A percentile compares a stretch with the other conserved stretches of the same genome.
Conservation (phyloP, 306 rosid genomes). For the Begonia masoniana region DNA sequence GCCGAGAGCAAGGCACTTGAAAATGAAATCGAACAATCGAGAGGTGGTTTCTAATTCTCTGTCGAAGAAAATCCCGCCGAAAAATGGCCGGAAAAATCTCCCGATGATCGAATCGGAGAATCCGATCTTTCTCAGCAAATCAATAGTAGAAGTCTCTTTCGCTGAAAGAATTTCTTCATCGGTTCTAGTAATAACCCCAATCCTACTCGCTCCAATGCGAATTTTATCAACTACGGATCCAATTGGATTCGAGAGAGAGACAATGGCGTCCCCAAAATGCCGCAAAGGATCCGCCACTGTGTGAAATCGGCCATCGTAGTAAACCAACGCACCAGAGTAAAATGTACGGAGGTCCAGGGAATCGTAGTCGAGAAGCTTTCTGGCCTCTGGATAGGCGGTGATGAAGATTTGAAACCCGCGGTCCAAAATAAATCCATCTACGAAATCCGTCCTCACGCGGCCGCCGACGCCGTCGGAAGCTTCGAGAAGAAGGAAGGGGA, state of each 20-base stretch:
- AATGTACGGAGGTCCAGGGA: slow-evolving; percentile 46
- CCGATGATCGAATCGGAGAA: slow-evolving; percentile 57
- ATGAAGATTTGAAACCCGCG: slow-evolving; percentile 94
- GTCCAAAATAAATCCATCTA: slow-evolving; percentile 72
- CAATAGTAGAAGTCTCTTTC: slow-evolving; percentile 41
- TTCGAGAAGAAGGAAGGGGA: slow-evolving; percentile 65
- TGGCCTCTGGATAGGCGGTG: slow-evolving; percentile 81
- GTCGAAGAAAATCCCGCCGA: slow-evolving; percentile 82
- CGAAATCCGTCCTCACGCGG: slow-evolving; percentile 64
- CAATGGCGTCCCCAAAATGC: slow-evolving; percentile 43
- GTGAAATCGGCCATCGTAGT: slow-evolving; percentile 53
- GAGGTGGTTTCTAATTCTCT: slow-evolving; percentile 50
- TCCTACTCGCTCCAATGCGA: slow-evolving; percentile 38
- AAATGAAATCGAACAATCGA: slow-evolving; percentile 62
- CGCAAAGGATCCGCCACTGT: slow-evolving; percentile 69
- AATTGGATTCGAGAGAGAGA: slow-evolving; percentile 54
- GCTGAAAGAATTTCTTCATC: slow-evolving; percentile 35
- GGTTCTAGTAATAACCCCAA: slow-evolving; percentile 35
- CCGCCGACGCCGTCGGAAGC: slow-evolving; percentile 65
- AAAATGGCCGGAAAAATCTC: slow-evolving; percentile 67
- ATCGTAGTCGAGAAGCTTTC: slow-evolving; percentile 49
- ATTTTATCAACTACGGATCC: slow-evolving; percentile 59
- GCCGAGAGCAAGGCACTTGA: slow-evolving; percentile 85
- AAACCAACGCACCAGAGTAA: slow-evolving; percentile 62
- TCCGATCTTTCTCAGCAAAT: slow-evolving; percentile 31